A percentile compares a stretch with the other conserved stretches of the same genome.
phyloP scores from a whole-genome alignment of 495 filamentous ascomycete genomes.

The Podospora appendiculata region DNA sequence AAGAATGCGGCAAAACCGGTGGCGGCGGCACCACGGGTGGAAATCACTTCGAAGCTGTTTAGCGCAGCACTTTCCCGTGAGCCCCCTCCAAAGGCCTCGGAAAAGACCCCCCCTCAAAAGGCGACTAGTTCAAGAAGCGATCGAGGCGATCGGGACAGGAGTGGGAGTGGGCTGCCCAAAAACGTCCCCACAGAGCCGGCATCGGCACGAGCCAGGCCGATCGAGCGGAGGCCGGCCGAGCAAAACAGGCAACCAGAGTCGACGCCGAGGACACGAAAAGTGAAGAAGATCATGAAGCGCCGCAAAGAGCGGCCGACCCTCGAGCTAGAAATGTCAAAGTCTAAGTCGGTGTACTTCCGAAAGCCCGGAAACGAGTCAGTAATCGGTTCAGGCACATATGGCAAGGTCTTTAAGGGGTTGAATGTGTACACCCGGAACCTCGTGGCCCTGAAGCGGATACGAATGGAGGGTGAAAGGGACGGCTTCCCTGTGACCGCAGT shows the following conservation, averaged over 20 bases:
- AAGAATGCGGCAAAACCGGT: conserved; percentile 58
- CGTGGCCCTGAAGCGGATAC: conserved; percentile 84
- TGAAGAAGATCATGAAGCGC: conserved; percentile 62
- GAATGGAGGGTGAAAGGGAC: conserved; percentile 91
- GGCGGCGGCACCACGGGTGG: conserved; percentile 57
- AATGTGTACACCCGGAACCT: conserved; percentile 88
- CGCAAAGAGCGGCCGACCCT: conserved; percentile 65
- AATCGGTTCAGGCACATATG: conserved; percentile 87
- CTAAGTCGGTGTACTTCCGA: conserved; percentile 82
- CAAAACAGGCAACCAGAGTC: conserved; percentile 24
- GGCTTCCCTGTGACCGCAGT: conserved; percentile 97
- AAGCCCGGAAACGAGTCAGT: conserved; percentile 94
- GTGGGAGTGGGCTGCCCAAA: conserved; percentile 36
- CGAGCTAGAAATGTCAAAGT: conserved; percentile 58
- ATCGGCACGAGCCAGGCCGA: conserved; percentile 42
- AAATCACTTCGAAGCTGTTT: conserved; percentile 66
- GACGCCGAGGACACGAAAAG: conserved; percentile 41
- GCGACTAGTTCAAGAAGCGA: conserved; percentile 31
- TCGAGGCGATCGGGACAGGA: conserved; percentile 38
- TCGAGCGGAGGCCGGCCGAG: conserved; percentile 38
- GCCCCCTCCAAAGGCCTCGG: conserved; percentile 13
- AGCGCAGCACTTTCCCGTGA: conserved; percentile 38
- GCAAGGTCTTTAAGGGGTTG: conserved; percentile 96
- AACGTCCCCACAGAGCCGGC: conserved; percentile 43
- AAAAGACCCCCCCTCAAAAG: conserved; percentile 23